phyloP scores from a whole-genome alignment of 1,139 yeast genomes.

The Hyphopichia khmerensis region DNA sequence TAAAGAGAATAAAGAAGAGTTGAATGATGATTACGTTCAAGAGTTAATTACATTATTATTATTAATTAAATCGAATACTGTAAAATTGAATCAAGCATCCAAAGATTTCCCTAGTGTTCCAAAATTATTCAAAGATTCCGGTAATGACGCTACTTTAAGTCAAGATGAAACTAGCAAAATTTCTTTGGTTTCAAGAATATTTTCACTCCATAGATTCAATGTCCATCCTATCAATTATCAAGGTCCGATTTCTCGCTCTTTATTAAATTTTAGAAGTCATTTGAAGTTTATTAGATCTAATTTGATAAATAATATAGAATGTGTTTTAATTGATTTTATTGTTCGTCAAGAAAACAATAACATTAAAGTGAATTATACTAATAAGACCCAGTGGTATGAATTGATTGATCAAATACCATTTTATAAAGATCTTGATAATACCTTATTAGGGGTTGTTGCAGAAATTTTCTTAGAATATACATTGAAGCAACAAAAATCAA shows the following conservation, averaged over 20 bases:
- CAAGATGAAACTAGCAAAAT: conserved; percentile 34
- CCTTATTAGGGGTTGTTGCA: conserved; percentile 43
- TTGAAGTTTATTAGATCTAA: conserved; percentile 52
- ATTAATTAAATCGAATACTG: conserved; percentile 33
- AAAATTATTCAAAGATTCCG: conserved; percentile 31
- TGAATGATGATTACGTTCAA: conserved; percentile 23
- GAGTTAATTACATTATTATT: conserved; percentile 46
- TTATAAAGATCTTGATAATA: conserved; percentile 42
- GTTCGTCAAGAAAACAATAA: conserved; percentile 54
- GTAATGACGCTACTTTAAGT: conserved; percentile 31
- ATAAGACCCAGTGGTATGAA: conserved; percentile 55
- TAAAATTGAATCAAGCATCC: conserved; percentile 28
- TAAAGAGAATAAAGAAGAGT: conserved; percentile 20
- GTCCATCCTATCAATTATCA: conserved; percentile 60
- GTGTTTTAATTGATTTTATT: conserved; percentile 51
- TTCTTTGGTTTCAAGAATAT: conserved; percentile 55
- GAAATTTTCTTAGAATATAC: conserved; percentile 44
- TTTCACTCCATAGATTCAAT: conserved; percentile 52
- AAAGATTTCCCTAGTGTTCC: conserved; percentile 37
- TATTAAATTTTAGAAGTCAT: conserved; percentile 67
- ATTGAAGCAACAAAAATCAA: conserved; percentile 24
- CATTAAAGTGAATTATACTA: conserved; percentile 31
- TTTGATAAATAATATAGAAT: conserved; percentile 56
- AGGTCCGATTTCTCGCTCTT: conserved; percentile 68
- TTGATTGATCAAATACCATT: conserved; percentile 65